Evolutionary conservation across 2,329 filamentous ascomycete genomes (phyloP).

Genomic region (Cordyceps militaris): DNA sequence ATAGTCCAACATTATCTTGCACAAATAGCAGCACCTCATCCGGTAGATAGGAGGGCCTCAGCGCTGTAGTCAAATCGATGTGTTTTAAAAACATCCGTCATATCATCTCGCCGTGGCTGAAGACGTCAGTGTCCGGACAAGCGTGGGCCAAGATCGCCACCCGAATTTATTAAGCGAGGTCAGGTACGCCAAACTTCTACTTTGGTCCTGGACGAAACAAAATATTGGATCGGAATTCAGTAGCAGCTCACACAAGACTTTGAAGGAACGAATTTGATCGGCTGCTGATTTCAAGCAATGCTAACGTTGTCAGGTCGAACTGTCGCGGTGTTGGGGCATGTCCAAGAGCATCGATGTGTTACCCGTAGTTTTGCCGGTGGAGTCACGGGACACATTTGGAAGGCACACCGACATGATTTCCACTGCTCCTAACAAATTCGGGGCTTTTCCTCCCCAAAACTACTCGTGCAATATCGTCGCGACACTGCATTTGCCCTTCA

Average conservation of each 20-base stretch:
- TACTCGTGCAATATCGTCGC: not conserved
- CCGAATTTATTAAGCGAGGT: not conserved
- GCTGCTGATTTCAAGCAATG: not conserved
- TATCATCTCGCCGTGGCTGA: constrained; percentile 1
- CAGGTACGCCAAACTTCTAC: not conserved
- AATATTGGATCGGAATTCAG: not conserved
- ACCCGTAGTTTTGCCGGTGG: constrained; percentile 4
- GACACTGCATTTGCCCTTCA: not conserved
- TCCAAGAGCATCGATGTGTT: not conserved
- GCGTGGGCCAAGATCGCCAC: constrained; percentile 1
- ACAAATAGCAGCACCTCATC: constrained; percentile 95
- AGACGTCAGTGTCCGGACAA: not conserved
- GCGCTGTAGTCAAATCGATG: constrained; percentile 90
- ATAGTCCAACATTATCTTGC: constrained; percentile 93
- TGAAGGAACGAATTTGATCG: not conserved
- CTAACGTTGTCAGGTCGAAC: not conserved
- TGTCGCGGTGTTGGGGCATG: not conserved
- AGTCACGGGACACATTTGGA: constrained; percentile 10
- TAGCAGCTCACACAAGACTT: not conserved
- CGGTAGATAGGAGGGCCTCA: constrained; percentile 83
- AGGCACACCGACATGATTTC: not conserved
- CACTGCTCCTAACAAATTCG: not conserved
- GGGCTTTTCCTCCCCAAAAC: not conserved
- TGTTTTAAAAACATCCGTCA: constrained; percentile 84
- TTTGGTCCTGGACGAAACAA: not conserved